Evolutionary conservation across 179 eudicot species (phyloP).

Genomic region (Actinidia chinensis): DNA sequence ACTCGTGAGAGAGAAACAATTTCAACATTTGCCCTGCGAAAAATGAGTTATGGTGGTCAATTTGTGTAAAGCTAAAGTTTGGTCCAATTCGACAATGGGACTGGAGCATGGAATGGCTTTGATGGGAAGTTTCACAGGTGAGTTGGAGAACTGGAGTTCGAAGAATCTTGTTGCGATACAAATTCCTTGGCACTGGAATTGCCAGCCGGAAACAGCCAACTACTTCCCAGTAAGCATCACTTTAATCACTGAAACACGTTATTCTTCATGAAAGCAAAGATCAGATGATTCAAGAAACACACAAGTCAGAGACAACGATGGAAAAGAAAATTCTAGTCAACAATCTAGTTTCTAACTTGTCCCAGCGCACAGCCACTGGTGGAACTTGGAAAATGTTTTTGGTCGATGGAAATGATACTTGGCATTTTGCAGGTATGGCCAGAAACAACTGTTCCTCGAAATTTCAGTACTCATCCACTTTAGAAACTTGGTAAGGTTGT

Average conservation of each 20-base stretch:
- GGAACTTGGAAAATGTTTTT: too few relatives aligned
- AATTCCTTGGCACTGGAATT: conserved; percentile 31
- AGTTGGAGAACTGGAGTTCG: conserved; percentile 26
- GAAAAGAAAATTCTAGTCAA: conserved; percentile 56
- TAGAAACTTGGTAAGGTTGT: too few relatives aligned
- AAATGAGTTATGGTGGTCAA: conserved; percentile 32
- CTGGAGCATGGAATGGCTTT: conserved; percentile 24
- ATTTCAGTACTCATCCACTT: too few relatives aligned
- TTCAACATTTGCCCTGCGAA: conserved; percentile 20
- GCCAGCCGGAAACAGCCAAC: conserved; percentile 32
- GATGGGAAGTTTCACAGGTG: conserved; percentile 28
- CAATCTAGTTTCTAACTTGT: conserved; percentile 48
- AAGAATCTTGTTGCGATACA: conserved; percentile 30
- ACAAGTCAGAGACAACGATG: conserved; percentile 45
- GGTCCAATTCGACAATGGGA: conserved; percentile 34
- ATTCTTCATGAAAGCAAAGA: conserved; percentile 40
- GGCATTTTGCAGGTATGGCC: too few relatives aligned
- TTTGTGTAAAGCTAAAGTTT: conserved; percentile 36
- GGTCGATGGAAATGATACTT: too few relatives aligned
- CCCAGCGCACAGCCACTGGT: conserved; percentile 44
- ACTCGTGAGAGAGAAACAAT: conserved; percentile 25
- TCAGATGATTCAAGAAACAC: conserved; percentile 41
- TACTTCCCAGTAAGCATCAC: conserved; percentile 36
- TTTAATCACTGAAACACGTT: conserved; percentile 54
- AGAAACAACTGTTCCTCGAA: too few relatives aligned